Evolutionary conservation across 495 filamentous ascomycete genomes (phyloP).

Genomic region (Aspergillus incahuasiensis): DNA sequence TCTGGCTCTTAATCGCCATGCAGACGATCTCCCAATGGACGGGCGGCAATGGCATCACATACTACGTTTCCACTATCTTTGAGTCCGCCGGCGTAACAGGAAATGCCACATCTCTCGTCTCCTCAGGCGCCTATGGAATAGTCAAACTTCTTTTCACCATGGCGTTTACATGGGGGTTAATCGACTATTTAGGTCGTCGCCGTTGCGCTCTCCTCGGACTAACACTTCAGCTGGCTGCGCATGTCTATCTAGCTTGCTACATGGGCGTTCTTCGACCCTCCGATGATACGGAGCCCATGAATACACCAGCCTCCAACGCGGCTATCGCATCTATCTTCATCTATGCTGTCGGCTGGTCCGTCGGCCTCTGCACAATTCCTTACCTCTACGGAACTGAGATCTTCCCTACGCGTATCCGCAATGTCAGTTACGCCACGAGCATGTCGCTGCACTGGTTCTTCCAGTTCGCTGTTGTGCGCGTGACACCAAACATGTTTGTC

Average conservation of each 20-base stretch:
- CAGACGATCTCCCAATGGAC: slow-evolving; percentile 46
- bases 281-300: slow-evolving; percentile 18
- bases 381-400: slow-evolving; percentile 47
- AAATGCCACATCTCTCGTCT: slow-evolving; percentile 28
- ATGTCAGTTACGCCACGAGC: slow-evolving; percentile 38
- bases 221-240: slow-evolving; percentile 34
- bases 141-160: slow-evolving; percentile 46
- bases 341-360: slow-evolving; percentile 46
- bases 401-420: slow-evolving; percentile 44
- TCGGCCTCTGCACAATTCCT: slow-evolving; percentile 48
- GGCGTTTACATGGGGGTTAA: slow-evolving; percentile 44
- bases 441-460: slow-evolving; percentile 48
- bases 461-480: slow-evolving; percentile 46
- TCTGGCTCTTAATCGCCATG: slow-evolving; percentile 43
- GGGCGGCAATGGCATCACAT: slow-evolving; percentile 46
- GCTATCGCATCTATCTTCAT: slow-evolving; percentile 45
- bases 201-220: slow-evolving; percentile 35
- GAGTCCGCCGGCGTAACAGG: slow-evolving; percentile 35
- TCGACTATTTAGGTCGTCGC: slow-evolving; percentile 41
- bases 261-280: slow-evolving; percentile 34
- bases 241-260: slow-evolving; percentile 41
- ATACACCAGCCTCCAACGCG: slow-evolving; percentile 37
- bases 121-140: slow-evolving; percentile 42
- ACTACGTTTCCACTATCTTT: slow-evolving; percentile 43
- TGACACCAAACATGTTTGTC: slow-evolving; percentile 45